Conservation (phyloP, 495 filamentous ascomycete genomes). For the Neurospora sp. region DNA sequence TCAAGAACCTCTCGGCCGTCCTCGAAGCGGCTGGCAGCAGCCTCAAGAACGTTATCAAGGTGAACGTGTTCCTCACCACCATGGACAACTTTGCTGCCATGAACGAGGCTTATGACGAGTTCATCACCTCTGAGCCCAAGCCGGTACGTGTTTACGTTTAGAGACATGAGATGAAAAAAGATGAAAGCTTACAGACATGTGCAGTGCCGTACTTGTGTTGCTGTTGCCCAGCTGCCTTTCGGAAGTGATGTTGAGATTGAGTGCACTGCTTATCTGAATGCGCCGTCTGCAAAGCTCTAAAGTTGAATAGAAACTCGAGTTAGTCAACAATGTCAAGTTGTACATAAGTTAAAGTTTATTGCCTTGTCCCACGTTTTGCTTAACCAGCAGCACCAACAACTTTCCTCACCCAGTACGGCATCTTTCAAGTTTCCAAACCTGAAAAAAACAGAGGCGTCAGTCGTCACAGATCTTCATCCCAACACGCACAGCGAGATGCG, state of each 20-base stretch:
- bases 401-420: neutral
- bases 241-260: constrained; percentile 66
- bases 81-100: constrained; percentile 60
- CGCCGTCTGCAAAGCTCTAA: neutral
- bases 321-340: neutral
- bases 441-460: neutral
- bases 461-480: neutral
- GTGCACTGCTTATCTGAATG: constrained; percentile 44
- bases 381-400: neutral
- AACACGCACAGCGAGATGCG: too few relatives aligned
- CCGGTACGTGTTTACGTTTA: constrained; percentile 25
- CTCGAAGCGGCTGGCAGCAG: constrained; percentile 50
- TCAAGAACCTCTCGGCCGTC: constrained; percentile 51
- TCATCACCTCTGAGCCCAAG: constrained; percentile 46
- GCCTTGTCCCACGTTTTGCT: neutral
- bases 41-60: constrained; percentile 53
- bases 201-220: constrained; percentile 52
- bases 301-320: neutral
- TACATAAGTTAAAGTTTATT: neutral
- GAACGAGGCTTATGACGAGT: constrained; percentile 49
- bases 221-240: constrained; percentile 53
- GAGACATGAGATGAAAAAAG: neutral
- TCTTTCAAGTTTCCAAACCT: neutral
- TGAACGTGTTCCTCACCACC: constrained; percentile 55
- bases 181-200: neutral